These are phyloP conservation scores for Aureococcus anophagefferens DNA, from an alignment of 108 stramenopile species.

Conservation along the genomic window DNA sequence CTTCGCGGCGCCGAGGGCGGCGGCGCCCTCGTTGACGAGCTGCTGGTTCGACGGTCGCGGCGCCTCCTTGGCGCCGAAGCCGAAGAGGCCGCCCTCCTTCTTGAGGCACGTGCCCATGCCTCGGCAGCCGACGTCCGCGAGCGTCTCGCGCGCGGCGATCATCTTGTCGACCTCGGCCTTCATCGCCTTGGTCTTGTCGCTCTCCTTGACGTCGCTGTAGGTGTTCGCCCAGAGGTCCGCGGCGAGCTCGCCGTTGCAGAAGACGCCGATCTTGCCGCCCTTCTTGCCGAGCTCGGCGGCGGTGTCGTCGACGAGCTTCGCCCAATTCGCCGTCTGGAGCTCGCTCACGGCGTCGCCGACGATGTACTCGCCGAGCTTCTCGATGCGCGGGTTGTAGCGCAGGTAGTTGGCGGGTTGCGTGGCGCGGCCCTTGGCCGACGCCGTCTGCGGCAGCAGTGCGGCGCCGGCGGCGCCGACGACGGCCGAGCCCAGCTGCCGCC, in stretches of 20 bases:
- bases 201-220: background rate
- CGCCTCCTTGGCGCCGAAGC: background rate
- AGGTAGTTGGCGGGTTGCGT: background rate
- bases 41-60: background rate
- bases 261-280: background rate
- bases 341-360: background rate
- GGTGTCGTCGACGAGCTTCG: background rate
- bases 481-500: background rate
- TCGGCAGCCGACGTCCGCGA: background rate
- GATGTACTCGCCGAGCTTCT: background rate
- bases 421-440: background rate
- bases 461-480: background rate
- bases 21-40: background rate
- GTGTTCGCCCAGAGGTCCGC: background rate
- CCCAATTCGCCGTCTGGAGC: background rate
- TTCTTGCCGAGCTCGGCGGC: background rate
- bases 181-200: background rate
- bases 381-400: background rate
- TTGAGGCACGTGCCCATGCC: background rate
- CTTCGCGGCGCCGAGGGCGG: background rate
- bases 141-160: background rate
- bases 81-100: background rate
- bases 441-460: background rate
- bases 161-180: background rate
- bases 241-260: background rate